phyloP scores from a whole-genome alignment of 1,284 basidiomycete genomes.

The Sanghuangporus sanghuang region DNA sequence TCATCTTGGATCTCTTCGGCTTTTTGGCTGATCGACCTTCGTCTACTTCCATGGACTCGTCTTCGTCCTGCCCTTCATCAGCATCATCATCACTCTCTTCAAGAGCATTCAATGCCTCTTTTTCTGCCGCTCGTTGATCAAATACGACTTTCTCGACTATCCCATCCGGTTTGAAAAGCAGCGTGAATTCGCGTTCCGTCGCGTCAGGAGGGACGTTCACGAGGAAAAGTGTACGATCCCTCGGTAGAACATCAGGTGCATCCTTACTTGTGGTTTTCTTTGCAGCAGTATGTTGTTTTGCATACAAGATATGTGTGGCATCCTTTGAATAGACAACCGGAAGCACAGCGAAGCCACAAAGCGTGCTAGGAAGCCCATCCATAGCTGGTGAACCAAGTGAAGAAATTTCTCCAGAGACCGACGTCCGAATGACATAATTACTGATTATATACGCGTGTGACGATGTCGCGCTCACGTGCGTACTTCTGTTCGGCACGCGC shows the following conservation, averaged over 20 bases:
- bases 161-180: slow-evolving; percentile 71
- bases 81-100: slow-evolving; percentile 24
- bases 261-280: slow-evolving; percentile 19
- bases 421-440: not conserved
- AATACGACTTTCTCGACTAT: slow-evolving; percentile 73
- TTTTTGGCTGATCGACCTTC: slow-evolving; percentile 38
- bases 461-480: not conserved
- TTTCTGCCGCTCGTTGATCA: slow-evolving; percentile 34
- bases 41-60: slow-evolving; percentile 22
- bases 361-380: slow-evolving; percentile 22
- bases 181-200: slow-evolving; percentile 68
- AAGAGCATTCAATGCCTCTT: slow-evolving; percentile 18
- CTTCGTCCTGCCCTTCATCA: slow-evolving; percentile 27
- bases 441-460: not conserved
- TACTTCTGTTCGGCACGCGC: not conserved
- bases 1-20: slow-evolving; percentile 31
- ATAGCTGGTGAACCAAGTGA: not conserved
- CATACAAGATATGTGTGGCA: slow-evolving; percentile 60
- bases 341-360: slow-evolving; percentile 55
- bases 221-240: slow-evolving; percentile 76
- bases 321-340: slow-evolving; percentile 49
- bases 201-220: slow-evolving; percentile 85
- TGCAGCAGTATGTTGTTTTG: slow-evolving; percentile 42
- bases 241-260: slow-evolving; percentile 38
- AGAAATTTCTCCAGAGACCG: not conserved